Evolutionary conservation across 129 eudicot genomes (phyloP).

Genomic region (Daucus carota): DNA sequence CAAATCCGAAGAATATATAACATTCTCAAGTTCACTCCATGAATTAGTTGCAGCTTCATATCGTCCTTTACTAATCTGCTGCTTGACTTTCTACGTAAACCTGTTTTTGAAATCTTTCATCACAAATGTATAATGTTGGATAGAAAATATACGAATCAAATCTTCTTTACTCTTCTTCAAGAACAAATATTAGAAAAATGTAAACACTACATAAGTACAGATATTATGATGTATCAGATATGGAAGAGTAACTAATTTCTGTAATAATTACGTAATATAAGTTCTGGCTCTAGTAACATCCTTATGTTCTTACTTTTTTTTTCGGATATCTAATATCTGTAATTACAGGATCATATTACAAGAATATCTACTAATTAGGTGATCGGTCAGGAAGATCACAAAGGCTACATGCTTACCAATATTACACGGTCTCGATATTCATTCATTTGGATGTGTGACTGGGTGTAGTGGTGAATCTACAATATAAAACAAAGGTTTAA

Average conservation of each 20-base stretch:
- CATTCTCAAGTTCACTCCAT: constrained; percentile 47
- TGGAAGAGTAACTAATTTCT: too few species aligned
- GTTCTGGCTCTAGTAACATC: too few species aligned
- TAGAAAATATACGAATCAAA: constrained; percentile 3
- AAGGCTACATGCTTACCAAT: constrained; percentile 37
- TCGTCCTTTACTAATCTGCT: constrained; percentile 37
- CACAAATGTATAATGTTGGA: background rate
- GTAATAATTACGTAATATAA: too few species aligned
- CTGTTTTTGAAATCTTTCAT: constrained; percentile 21
- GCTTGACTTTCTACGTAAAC: constrained; percentile 46
- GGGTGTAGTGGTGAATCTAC: constrained; percentile 81
- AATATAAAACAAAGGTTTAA: constrained; percentile 1
- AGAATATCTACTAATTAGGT: background rate
- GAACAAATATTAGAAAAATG: too few species aligned
- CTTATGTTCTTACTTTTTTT: too few species aligned
- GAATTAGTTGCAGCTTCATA: constrained; percentile 48
- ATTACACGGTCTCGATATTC: constrained; percentile 91
- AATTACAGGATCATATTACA: constrained; percentile 7
- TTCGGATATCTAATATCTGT: too few species aligned
- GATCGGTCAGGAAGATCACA: constrained; percentile 13
- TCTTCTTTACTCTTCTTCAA: too few species aligned
- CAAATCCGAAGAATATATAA: too few species aligned
- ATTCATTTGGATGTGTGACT: constrained; percentile 96
- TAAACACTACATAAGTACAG: too few species aligned
- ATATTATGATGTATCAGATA: too few species aligned